Base-by-base conservation (phyloP, 352 stramenopile species). In the Phytopythium chamaehyphon region DNA sequence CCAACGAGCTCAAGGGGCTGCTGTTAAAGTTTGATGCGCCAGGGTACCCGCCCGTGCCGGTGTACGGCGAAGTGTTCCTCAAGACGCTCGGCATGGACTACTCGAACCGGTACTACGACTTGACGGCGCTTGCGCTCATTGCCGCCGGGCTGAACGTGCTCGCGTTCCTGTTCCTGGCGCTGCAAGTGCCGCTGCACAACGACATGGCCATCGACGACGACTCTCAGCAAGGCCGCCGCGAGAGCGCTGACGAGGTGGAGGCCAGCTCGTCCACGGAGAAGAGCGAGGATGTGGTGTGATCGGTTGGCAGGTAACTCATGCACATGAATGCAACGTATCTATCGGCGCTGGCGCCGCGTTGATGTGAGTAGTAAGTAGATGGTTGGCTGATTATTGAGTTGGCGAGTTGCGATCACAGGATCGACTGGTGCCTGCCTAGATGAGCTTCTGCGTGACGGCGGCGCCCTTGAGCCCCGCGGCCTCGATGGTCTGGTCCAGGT, bases 391-490 rank as follows among this genome's bases (percentile, higher is more conserved):
- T n/a, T n/a, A n/a, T n/a, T n/a, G n/a, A n/a, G n/a, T n/a, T n/a
- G n/a, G n/a, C n/a, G n/a, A n/a, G n/a, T n/a, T n/a, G n/a, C n/a
- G n/a, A n/a, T n/a, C n/a, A n/a, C n/a, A n/a, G n/a, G n/a, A n/a
- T n/a, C n/a, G n/a, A n/a, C n/a, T n/a, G n/a, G n/a, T n/a, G 33
- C 14, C 33, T 46, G n/a, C n/a, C 58, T 86, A 93, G 40, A 84
- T 85, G 59, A 96, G 78, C 66, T 98, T 97, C 64, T 98, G 77
- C 15, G 88, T 96, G 48, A 98, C 71, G 45, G 91, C 80, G 9
- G 91, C 87, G 23, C 88, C 90, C 63, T 96, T 96, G 31, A 98
- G 77, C 21, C 92, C 92, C 2, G 92, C 92, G 18, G 76, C 76
- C 26, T 98, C 85, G 47, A 98, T 81, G 7, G 88, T 98, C 55